Conservation (phyloP, 140 eudicot genomes). For the Bidens hawaiensis region DNA sequence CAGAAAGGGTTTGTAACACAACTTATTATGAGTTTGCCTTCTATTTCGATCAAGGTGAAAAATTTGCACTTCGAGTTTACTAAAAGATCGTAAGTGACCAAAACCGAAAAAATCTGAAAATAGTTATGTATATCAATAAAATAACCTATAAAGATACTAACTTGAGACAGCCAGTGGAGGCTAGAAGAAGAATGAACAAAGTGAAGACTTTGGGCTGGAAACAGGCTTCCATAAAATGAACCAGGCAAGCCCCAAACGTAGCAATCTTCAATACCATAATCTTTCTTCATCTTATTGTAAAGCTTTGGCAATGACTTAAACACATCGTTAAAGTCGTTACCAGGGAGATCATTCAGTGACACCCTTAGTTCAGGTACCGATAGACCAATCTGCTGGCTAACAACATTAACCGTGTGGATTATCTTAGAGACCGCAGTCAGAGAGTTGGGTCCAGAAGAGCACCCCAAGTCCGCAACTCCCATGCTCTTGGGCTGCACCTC, state of each 20-base stretch:
- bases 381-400: conserved; percentile 14
- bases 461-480: conserved; percentile 70
- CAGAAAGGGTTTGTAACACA: too few relatives aligned
- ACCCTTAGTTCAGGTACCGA: conserved; percentile 43
- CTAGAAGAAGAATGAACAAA: conserved; percentile 73
- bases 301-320: conserved; percentile 38
- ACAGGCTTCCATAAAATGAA: conserved; percentile 61
- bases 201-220: conserved; percentile 48
- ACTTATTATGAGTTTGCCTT: too few relatives aligned
- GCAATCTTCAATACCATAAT: conserved; percentile 37
- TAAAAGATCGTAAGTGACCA: neutral
- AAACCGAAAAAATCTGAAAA: neutral
- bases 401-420: conserved; percentile 17
- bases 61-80: too few relatives aligned
- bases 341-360: conserved; percentile 61
- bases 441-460: conserved; percentile 71
- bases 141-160: neutral
- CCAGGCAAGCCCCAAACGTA: conserved; percentile 55
- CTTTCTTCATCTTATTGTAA: conserved; percentile 25
- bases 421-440: conserved; percentile 33
- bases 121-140: neutral
- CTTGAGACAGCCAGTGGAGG: conserved; percentile 84
- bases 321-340: conserved; percentile 61
- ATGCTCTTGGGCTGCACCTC: conserved; percentile 34
- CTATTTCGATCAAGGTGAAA: too few relatives aligned